These are phyloP conservation scores for Dendrostoma leiphaemia DNA, from an alignment of 2,329 filamentous ascomycete genomes.

Conservation along the genomic window DNA sequence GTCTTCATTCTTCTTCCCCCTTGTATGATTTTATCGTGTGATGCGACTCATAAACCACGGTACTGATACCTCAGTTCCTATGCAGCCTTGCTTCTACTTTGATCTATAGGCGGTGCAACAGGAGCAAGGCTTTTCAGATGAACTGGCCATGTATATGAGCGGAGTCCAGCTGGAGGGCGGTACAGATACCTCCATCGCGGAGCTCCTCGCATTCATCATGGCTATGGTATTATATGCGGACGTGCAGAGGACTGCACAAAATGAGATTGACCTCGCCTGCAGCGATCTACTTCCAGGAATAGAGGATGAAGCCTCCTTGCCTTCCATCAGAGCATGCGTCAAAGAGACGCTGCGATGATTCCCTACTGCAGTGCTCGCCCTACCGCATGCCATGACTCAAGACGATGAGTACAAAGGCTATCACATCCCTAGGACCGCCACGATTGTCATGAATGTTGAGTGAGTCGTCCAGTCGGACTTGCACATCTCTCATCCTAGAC, in stretches of 20 bases:
- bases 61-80: neutral
- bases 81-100: slow-evolving; percentile 27
- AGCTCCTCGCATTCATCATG: slow-evolving; percentile 40
- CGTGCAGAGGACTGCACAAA: slow-evolving; percentile 42
- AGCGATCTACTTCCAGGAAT: slow-evolving; percentile 38
- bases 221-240: slow-evolving; percentile 43
- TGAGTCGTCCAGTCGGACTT: slow-evolving; percentile 17
- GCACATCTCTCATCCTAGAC: no score
- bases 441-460: slow-evolving; percentile 43
- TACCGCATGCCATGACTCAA: slow-evolving; percentile 40
- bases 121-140: slow-evolving; percentile 25
- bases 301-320: slow-evolving; percentile 36
- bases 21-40: no score
- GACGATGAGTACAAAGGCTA: slow-evolving; percentile 43
- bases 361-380: slow-evolving; percentile 36
- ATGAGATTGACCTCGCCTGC: slow-evolving; percentile 39
- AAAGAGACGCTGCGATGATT: slow-evolving; percentile 44
- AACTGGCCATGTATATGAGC: slow-evolving; percentile 31
- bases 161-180: slow-evolving; percentile 38
- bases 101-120: slow-evolving; percentile 24
- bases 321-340: slow-evolving; percentile 40
- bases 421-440: slow-evolving; percentile 43
- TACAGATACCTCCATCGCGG: slow-evolving; percentile 41
- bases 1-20: no score
- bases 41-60: no score